Conservation (phyloP, 805 yeast genomes). For the Suhomyces emberorum region DNA sequence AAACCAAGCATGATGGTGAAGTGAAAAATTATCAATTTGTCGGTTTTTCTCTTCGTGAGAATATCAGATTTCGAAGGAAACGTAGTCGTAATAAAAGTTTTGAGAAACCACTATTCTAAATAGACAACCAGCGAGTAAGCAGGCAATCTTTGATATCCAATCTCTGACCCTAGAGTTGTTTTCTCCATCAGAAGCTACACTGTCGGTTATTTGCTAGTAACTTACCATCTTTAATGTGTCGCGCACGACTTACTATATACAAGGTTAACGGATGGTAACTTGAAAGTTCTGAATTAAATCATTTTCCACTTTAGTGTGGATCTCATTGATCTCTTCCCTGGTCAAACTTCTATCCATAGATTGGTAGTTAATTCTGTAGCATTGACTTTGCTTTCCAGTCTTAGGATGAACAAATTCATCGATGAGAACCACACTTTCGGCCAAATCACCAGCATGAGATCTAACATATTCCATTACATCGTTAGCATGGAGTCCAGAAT, state of each 20-base stretch:
- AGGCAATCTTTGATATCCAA: too few species aligned
- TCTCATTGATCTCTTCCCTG: constrained; percentile 73
- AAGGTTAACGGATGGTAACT: constrained; percentile 49
- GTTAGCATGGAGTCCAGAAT: constrained; percentile 62
- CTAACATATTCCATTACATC: constrained; percentile 94
- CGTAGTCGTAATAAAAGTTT: too few species aligned
- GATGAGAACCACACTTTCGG: constrained; percentile 75
- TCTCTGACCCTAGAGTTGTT: too few species aligned
- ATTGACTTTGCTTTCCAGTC: constrained; percentile 69
- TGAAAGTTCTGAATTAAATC: constrained; percentile 50
- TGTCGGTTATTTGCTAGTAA: too few species aligned
- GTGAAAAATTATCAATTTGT: too few species aligned
- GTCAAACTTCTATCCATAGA: constrained; percentile 93
- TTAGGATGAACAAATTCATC: constrained; percentile 88
- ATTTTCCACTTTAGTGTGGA: constrained; percentile 64
- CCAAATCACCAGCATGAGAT: constrained; percentile 77
- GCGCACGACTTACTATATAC: constrained; percentile 4
- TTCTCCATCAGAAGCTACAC: too few species aligned
- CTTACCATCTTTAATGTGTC: background rate
- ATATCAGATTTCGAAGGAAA: too few species aligned
- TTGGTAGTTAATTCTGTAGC: constrained; percentile 89
- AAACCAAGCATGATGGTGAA: constrained; percentile 10
- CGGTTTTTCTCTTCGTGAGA: too few species aligned
- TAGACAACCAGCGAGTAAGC: too few species aligned
- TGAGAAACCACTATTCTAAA: too few species aligned